These are phyloP conservation scores for Myriangium duriaei DNA, from an alignment of 2,329 filamentous ascomycete genomes.

Conservation along the genomic window DNA sequence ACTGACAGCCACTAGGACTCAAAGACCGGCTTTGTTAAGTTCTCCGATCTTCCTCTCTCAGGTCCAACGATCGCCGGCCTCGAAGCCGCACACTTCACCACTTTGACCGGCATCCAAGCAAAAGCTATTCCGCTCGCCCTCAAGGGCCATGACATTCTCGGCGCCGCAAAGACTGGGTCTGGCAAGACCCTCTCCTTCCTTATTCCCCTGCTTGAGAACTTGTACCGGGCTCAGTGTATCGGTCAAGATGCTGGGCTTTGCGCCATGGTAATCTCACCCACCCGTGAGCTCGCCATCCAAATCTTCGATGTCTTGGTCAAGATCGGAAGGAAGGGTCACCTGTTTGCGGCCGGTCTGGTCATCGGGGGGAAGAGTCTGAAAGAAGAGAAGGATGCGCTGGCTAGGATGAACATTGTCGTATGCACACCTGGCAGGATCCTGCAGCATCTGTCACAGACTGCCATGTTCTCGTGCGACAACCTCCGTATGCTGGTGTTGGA, in stretches of 20 bases:
- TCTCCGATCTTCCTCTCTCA: conserved; percentile 77
- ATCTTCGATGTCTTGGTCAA: conserved; percentile 92
- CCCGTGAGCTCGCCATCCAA: conserved; percentile 87
- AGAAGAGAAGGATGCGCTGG: conserved; percentile 73
- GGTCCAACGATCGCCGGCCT: conserved; percentile 67
- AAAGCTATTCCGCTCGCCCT: conserved; percentile 80
- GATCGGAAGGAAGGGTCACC: conserved; percentile 69
- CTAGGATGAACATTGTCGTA: conserved; percentile 92
- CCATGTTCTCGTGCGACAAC: conserved; percentile 78
- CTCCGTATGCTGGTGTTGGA: conserved; percentile 87
- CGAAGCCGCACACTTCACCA: conserved; percentile 76
- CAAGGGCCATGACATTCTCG: conserved; percentile 76
- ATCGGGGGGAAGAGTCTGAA: conserved; percentile 87
- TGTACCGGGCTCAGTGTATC: conserved; percentile 81
- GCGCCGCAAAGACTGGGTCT: conserved; percentile 88
- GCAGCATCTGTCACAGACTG: conserved; percentile 91
- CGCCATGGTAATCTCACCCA: conserved; percentile 85
- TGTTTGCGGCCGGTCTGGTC: conserved; percentile 82
- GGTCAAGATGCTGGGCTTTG: conserved; percentile 76
- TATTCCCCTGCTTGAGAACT: conserved; percentile 79
- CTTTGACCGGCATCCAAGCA: conserved; percentile 81
- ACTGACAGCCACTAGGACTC: conserved; percentile 39
- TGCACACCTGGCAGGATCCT: conserved; percentile 91
- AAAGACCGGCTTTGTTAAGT: conserved; percentile 51
- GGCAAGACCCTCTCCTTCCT: conserved; percentile 93